Evolutionary conservation across 2,329 filamentous ascomycete species (phyloP), one percentile per base, ranked within the genome.

Genomic region (Fusarium tuaranense): DNA sequence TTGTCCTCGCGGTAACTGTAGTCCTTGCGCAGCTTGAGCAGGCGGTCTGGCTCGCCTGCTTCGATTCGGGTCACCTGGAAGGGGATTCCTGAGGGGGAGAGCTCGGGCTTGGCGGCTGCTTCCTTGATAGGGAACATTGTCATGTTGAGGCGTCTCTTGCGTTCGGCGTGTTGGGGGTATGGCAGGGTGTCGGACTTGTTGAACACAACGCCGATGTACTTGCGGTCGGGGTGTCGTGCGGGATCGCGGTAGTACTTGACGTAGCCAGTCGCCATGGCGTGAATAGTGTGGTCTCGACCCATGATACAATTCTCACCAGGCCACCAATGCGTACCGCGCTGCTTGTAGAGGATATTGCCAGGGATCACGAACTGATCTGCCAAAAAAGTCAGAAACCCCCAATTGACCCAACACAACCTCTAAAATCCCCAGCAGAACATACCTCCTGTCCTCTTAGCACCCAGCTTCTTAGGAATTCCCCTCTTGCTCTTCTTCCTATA

Each of bases 171-270:
- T 30, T 84, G 85, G 1, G 94, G 92, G 80, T 93, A 91, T 0
- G 97, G 97, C 2, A 99, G 90, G 36, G 87, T 91, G 79, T 97
- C 94, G 18, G 92, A 87, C 81, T 95, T 94, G 82, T 95, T 89
- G 83, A 98, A 95, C 38, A 94, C 93, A 22, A 99, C 93, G 71
- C 97, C 97, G 80, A 99, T 99, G 87, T 95, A 99, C 83, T 97
- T 94, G 70, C 95, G 91, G 76, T 95, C 93, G 1, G 95, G 94
- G 83, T 98, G 95, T 69, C 88, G 89, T 36, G 88, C 84, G 0
- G 95, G 95, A 81, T 99, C 96, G 81, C 93, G 92, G 88, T 99
- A 99, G 89, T 98, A 99, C 79, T 97, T 95, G 70, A 99, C 97
- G 84, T 97, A 99, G 74, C 97, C 97, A 5, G 93, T 88, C 66